These are phyloP conservation scores for Mycena alexandri DNA, from an alignment of 768 basidiomycete species.

Conservation along the genomic window DNA sequence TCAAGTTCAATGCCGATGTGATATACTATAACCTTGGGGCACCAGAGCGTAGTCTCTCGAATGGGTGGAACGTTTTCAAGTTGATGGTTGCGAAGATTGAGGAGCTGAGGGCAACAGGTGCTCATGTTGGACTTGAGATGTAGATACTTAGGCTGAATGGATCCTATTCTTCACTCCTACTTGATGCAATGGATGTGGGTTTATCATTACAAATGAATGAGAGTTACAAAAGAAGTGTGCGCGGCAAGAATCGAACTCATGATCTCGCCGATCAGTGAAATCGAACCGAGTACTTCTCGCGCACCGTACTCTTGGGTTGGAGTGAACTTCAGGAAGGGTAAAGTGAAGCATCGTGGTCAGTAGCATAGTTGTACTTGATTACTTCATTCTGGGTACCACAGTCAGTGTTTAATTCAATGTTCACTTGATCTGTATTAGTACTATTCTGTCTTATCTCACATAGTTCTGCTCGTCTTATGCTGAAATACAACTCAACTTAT, in stretches of 20 bases:
- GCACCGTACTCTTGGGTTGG: too few species aligned
- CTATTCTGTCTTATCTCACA: too few species aligned
- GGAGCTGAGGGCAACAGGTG: neutral
- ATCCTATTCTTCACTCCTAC: neutral
- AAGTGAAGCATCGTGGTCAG: too few species aligned
- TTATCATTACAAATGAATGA: too few species aligned
- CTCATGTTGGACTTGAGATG: neutral
- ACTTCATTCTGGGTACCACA: too few species aligned
- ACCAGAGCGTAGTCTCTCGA: neutral
- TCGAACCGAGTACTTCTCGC: constrained; percentile 17
- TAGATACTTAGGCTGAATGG: neutral
- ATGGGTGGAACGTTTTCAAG: constrained; percentile 10
- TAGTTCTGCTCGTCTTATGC: too few species aligned
- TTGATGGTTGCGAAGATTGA: constrained; percentile 4
- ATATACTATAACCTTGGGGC: neutral
- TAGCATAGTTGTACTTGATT: too few species aligned
- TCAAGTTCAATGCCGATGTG: constrained; percentile 4
- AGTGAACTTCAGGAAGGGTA: too few species aligned
- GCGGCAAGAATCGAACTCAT: neutral
- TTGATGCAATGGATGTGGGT: too few species aligned
- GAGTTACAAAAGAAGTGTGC: neutral
- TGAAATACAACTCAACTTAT: too few species aligned
- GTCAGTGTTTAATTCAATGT: too few species aligned
- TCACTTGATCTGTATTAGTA: too few species aligned
- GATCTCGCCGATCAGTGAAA: neutral